Evolutionary conservation across 768 basidiomycete genomes (phyloP).

Genomic region (Suillus lakei): DNA sequence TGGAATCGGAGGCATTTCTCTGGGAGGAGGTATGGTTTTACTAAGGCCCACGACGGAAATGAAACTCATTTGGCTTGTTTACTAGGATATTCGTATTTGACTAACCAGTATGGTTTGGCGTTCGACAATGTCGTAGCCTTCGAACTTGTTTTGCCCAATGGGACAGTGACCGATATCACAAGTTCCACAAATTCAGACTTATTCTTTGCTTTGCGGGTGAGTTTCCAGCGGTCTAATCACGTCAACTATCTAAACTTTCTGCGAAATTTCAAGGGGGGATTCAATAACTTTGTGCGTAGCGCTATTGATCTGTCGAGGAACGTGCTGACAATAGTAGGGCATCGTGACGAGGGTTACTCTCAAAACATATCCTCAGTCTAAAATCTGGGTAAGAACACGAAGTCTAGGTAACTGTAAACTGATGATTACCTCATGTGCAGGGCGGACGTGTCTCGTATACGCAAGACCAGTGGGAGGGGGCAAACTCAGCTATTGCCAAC

Average conservation of each 20-base stretch:
- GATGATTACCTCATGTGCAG: conserved; percentile 30
- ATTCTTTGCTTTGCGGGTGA: conserved; percentile 49
- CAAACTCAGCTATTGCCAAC: not conserved
- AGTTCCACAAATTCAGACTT: conserved; percentile 40
- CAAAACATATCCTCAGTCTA: conserved; percentile 52
- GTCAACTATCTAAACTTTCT: not conserved
- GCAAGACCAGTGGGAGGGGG: conserved; percentile 7
- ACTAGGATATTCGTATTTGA: conserved; percentile 67
- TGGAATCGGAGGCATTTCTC: conserved; percentile 61
- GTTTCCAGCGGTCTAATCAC: conserved; percentile 14
- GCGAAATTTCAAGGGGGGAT: conserved; percentile 53
- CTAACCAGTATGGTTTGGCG: conserved; percentile 63
- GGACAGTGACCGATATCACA: conserved; percentile 43
- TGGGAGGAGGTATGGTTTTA: conserved; percentile 54
- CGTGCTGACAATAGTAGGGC: conserved; percentile 47
- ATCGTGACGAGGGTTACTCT: conserved; percentile 64
- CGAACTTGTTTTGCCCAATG: conserved; percentile 63
- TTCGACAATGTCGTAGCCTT: conserved; percentile 57
- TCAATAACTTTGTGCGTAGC: conserved; percentile 59
- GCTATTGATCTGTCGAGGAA: conserved; percentile 3
- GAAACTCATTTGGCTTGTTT: conserved; percentile 40
- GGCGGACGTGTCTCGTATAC: conserved; percentile 49
- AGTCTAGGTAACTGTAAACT: conserved; percentile 53
- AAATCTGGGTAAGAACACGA: conserved; percentile 55
- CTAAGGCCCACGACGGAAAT: not conserved